Evolutionary conservation across 495 filamentous ascomycete genomes (phyloP), one percentile per base, ranked within the genome.

Genomic region (Opeltia flavorubescens): DNA sequence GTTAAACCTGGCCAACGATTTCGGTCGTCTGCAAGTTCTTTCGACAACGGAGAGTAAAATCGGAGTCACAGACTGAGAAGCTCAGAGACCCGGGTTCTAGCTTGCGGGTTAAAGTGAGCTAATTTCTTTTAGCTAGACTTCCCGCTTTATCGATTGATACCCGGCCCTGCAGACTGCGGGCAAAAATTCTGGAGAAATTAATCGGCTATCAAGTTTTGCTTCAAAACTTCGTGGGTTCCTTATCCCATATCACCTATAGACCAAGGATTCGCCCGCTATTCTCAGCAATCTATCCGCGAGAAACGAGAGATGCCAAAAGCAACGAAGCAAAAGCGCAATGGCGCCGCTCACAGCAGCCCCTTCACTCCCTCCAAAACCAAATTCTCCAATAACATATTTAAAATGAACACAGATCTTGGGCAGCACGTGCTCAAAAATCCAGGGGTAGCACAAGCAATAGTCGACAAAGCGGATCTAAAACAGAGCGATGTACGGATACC

Each of bases 351-450:
- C 41, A 61, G 61, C 27, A 61, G 62, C 25, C 82, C 82, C 3
- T 87, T 86, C 62, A 56, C 65, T 17, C 60, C 67, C n/a, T 61
- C 68, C 35, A 74, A 72, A 52, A 58, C 66, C 21, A 66, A 72
- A 25, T 63, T 70, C 30, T 77, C 73, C 50, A 83, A 91, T 65
- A 86, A 83, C 56, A 83, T 94, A 64, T 95, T 95, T 74, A 78
- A 78, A 52, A 83, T 84, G 77, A 86, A 87, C 64, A 86, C 77
- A 46, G 75, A 84, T 56, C 69, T 86, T 43, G 84, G 89, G 51
- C 89, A 96, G 67, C 89, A 96, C 63, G 86, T 96, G 46, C 72
- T 96, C 55, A 94, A 94, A 67, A 95, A 96, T 65, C 89, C 89
- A 15, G 87, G 86, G 48, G 85, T 96, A 48, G 85, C 87, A 15